phyloP scores from a whole-genome alignment of 108 stramenopile species.

The Nannochloropsis salina region DNA sequence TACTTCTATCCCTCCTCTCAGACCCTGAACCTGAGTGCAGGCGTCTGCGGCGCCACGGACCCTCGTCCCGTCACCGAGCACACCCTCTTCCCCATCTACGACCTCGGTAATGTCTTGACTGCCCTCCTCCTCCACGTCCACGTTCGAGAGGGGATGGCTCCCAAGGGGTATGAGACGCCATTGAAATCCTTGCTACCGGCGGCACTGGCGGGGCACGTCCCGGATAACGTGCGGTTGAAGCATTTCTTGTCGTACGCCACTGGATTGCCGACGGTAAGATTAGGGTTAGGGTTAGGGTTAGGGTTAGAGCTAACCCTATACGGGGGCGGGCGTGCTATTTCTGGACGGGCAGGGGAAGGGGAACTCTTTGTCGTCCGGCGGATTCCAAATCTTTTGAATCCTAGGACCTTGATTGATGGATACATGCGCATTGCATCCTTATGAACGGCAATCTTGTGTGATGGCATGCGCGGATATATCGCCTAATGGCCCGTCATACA shows the following conservation, averaged over 20 bases:
- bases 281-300: no score
- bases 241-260: background rate
- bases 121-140: background rate
- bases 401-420: no score
- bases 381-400: no score
- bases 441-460: no score
- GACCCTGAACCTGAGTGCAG: background rate
- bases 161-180: background rate
- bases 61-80: background rate
- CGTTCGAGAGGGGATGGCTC: background rate
- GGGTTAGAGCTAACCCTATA: no score
- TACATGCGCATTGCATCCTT: no score
- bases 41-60: background rate
- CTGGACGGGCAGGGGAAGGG: no score
- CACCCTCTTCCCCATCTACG: background rate
- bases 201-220: background rate
- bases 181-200: background rate
- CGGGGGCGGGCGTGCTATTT: no score
- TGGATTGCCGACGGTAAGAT: background rate
- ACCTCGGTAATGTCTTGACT: background rate
- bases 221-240: background rate
- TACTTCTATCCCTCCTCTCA: background rate
- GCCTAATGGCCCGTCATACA: no score
- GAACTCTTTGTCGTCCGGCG: no score
- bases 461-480: no score